phyloP scores from a whole-genome alignment of 768 basidiomycete genomes.

The Leccinum pellstonianum region DNA sequence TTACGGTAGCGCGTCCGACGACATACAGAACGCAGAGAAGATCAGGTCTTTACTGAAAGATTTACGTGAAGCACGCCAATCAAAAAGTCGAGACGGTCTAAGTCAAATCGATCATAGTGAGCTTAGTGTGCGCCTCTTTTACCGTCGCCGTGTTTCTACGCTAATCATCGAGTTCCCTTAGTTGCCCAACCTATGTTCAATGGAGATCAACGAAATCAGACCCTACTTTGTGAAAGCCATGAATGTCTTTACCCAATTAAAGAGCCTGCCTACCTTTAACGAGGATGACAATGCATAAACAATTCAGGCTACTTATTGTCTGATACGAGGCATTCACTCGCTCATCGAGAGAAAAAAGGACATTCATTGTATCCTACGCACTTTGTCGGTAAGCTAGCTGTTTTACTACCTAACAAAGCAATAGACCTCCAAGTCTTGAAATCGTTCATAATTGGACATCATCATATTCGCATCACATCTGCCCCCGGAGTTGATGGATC shows the following conservation, averaged over 20 bases:
- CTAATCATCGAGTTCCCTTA: conserved; percentile 26
- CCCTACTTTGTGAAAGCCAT: conserved; percentile 86
- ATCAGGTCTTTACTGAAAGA: conserved; percentile 87
- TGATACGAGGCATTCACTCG: background rate
- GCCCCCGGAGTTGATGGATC: conserved; percentile 30
- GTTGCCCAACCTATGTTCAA: conserved; percentile 82
- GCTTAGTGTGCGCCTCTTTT: conserved; percentile 60
- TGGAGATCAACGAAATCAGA: conserved; percentile 94
- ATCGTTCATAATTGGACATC: background rate
- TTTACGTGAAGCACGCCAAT: conserved; percentile 92
- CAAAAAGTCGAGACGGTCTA: conserved; percentile 88
- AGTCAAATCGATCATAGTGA: conserved; percentile 77
- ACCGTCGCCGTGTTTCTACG: background rate
- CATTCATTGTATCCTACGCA: background rate
- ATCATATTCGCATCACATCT: conserved; percentile 4
- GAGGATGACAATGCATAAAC: conserved; percentile 6
- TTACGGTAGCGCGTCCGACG: conserved; percentile 76
- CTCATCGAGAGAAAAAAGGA: background rate
- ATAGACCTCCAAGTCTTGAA: background rate
- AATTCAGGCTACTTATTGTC: background rate
- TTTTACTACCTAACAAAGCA: background rate
- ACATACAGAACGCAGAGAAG: conserved; percentile 81
- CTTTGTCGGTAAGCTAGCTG: conserved; percentile 7
- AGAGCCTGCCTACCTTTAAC: conserved; percentile 15
- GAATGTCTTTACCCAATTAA: conserved; percentile 64